Evolutionary conservation across 2,329 filamentous ascomycete genomes (phyloP).

Genomic region (Aspergillus fumigatus): DNA sequence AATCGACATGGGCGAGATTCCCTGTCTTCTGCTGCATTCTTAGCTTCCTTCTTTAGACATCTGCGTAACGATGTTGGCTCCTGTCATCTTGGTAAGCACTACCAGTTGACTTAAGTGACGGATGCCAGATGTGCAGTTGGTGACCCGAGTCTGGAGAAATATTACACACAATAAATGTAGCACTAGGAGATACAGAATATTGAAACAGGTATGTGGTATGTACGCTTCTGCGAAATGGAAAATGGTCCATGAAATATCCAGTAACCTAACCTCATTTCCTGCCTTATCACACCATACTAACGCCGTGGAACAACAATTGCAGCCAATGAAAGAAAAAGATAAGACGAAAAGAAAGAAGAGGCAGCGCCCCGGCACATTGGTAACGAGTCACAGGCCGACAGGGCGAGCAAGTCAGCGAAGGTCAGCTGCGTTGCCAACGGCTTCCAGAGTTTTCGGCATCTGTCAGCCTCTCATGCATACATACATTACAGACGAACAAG

Average conservation of each 20-base stretch:
- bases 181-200: neutral
- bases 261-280: constrained; percentile 26
- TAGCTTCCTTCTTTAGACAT: neutral
- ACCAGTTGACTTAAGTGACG: neutral
- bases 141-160: neutral
- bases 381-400: neutral
- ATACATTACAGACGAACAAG: constrained; percentile 14
- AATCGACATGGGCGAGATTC: neutral
- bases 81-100: neutral
- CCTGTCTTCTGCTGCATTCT: no score
- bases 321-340: constrained; percentile 18
- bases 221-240: constrained; percentile 8
- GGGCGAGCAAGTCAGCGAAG: neutral
- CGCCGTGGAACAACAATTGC: constrained; percentile 26
- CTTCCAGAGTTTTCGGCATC: neutral
- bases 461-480: constrained; percentile 10
- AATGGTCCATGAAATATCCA: constrained; percentile 28
- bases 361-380: neutral
- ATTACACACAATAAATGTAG: no score
- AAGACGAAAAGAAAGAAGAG: constrained; percentile 18
- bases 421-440: neutral
- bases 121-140: neutral
- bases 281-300: constrained; percentile 27
- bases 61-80: neutral
- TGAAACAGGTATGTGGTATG: constrained; percentile 26